These are phyloP conservation scores for Osmanthus fragrans DNA, from an alignment of 257 asterid genomes.

Conservation along the genomic window DNA sequence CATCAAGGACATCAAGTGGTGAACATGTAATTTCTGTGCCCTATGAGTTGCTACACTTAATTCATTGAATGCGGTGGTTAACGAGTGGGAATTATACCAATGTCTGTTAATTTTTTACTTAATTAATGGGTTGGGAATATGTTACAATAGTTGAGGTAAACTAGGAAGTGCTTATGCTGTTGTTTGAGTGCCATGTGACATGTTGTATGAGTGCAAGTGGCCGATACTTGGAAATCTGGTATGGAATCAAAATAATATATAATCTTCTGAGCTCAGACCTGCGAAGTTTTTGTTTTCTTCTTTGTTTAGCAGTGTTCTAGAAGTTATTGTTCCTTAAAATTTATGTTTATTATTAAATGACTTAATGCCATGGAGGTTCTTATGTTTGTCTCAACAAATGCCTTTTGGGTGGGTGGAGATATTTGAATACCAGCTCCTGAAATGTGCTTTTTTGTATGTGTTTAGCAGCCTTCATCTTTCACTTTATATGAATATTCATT, in stretches of 20 bases:
- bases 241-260: not conserved
- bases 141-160: not conserved
- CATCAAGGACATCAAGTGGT: constrained; percentile 41
- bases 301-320: not conserved
- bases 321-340: not conserved
- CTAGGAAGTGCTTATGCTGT: not conserved
- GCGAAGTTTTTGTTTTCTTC: not conserved
- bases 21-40: constrained; percentile 46
- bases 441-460: no score
- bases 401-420: not conserved
- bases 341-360: not conserved
- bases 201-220: not conserved
- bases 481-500: no score
- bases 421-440: no score
- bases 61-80: not conserved
- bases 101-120: not conserved
- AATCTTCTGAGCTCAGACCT: not conserved
- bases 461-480: no score
- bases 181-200: not conserved
- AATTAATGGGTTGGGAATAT: not conserved
- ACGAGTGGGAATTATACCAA: not conserved
- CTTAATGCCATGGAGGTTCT: not conserved
- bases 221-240: not conserved
- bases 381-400: not conserved
- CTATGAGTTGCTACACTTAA: constrained; percentile 6